phyloP scores from a whole-genome alignment of 2,329 filamentous ascomycete species.

The Pestalotiopsis sp. region DNA sequence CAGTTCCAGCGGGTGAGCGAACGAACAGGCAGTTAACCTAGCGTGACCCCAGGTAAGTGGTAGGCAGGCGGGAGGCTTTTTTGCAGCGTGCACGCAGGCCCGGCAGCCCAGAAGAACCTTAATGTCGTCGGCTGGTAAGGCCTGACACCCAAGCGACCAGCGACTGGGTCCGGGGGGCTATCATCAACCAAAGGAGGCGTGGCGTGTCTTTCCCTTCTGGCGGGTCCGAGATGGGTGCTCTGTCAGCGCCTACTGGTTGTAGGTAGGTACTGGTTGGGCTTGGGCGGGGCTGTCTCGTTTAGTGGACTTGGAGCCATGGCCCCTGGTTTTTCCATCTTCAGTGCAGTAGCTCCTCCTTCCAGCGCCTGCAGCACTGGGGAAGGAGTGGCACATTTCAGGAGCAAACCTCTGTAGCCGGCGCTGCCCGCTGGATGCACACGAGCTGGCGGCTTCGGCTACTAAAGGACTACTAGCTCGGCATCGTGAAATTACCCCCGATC shows the following conservation, averaged over 20 bases:
- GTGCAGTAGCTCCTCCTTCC: not conserved
- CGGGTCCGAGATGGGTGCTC: not conserved
- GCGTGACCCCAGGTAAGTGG: not conserved
- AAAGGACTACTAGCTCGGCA: not conserved
- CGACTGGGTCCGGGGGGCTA: not conserved
- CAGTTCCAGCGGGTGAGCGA: not conserved
- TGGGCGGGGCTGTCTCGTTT: not conserved
- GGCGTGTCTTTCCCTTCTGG: constrained; percentile 2
- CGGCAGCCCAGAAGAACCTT: constrained; percentile 10
- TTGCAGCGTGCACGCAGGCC: not conserved
- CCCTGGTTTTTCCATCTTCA: not conserved
- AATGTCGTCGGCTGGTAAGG: constrained; percentile 11
- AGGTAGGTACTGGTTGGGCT: not conserved
- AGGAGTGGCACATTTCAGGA: not conserved
- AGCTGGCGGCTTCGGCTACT: not conserved
- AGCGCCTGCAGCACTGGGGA: not conserved
- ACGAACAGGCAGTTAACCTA: not conserved
- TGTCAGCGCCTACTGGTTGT: constrained; percentile 1
- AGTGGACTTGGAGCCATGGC: not conserved
- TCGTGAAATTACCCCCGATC: constrained; percentile 5
- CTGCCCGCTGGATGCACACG: not conserved
- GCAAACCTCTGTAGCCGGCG: not conserved
- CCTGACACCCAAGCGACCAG: not conserved
- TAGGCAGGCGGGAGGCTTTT: not conserved
- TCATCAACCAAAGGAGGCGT: not conserved